Evolutionary conservation across 2,329 filamentous ascomycete genomes (phyloP), one percentile per base, ranked within the genome.

Genomic region (Beauveria bassiana): DNA sequence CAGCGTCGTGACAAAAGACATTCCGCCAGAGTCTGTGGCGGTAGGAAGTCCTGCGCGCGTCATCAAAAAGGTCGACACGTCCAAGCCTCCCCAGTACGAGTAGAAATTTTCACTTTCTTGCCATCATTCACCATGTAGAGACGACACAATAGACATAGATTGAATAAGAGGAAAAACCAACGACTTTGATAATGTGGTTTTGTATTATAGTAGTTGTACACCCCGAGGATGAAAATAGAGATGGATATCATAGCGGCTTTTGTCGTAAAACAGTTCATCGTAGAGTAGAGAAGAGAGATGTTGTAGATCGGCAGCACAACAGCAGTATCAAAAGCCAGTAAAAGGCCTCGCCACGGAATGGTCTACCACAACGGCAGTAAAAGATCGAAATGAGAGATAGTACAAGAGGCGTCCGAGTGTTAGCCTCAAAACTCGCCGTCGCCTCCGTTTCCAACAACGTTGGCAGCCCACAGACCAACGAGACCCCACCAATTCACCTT

Each of bases 1-100:
- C 1, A 91, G 87, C 70, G 89, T 96, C 4, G 91, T 96, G 26
- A 95, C 90, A 2, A 95, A 88, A 75, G 79, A 88, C 71, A 82
- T 90, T 20, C 61, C 60, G n/a, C 80, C 84, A 5, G 79, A 82
- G 8, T 86, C 84, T 65, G 80, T 80, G 9, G 86, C 85, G 1
- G 86, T 79, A 20, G 88, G 88, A 0, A 90, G 89, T 66, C 88
- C 88, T 43, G 87, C 86, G 12, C 79, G 78, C 54, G 72, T 88
- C 18, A 72, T 89, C 56, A 77, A 68, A 62, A 76, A 72, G 70
- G 72, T 72, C 59, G 72, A 74, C 61, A 49, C 59, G 6, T 55
- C 55, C 10, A 46, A 60, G 45, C 61, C 61, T 24, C 50, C 56
- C 16, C 50, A 61, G 47, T 58, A 52, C 26, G 34, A 63, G 18